A percentile compares a stretch with the other conserved stretches of the same genome.
These are phyloP conservation scores for Herpetomonas muscarum DNA, from an alignment of 208 protist species.

Conservation along the genomic window DNA sequence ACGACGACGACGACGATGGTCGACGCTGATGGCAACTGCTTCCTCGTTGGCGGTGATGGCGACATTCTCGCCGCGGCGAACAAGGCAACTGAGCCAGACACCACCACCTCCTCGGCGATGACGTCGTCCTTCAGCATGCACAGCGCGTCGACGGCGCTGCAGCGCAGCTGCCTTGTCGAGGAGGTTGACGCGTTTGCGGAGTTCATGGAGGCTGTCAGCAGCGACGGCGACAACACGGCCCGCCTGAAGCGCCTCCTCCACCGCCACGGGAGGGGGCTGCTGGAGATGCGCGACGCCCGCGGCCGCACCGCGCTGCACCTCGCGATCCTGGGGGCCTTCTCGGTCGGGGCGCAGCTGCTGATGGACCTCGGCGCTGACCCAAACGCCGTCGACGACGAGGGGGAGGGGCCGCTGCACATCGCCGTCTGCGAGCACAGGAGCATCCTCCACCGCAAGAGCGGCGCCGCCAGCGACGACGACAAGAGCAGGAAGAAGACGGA, in stretches of 20 bases:
- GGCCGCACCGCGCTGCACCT: slow-evolving; percentile 30
- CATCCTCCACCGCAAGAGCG: background rate
- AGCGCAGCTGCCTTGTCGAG: slow-evolving; percentile 10
- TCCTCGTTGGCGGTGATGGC: too few species aligned
- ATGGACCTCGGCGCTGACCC: slow-evolving; percentile 29
- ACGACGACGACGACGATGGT: too few species aligned
- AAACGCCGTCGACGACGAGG: slow-evolving; percentile 26
- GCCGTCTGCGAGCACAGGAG: slow-evolving; percentile 13
- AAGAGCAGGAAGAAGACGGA: slow-evolving; percentile 1
- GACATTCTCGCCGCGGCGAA: too few species aligned
- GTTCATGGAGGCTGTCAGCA: slow-evolving; percentile 22
- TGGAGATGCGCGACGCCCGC: slow-evolving; percentile 15
- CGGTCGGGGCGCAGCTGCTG: slow-evolving; percentile 22
- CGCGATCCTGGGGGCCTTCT: slow-evolving; percentile 23
- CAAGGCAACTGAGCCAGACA: too few species aligned
- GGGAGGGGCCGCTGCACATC: slow-evolving; percentile 38
- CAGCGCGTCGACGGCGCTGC: slow-evolving; percentile 2
- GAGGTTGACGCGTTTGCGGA: slow-evolving; percentile 19
- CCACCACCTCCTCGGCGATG: too few species aligned
- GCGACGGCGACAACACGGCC: slow-evolving; percentile 27
- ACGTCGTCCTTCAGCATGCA: slow-evolving; percentile 10
- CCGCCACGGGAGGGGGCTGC: slow-evolving; percentile 13
- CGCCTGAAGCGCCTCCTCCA: slow-evolving; percentile 16
- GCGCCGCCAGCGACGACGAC: background rate
- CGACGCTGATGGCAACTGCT: too few species aligned